A percentile compares a stretch with the other conserved stretches of the same genome.
These are phyloP conservation scores for Agastache rugosa DNA, from an alignment of 257 asterid species.

Conservation along the genomic window DNA sequence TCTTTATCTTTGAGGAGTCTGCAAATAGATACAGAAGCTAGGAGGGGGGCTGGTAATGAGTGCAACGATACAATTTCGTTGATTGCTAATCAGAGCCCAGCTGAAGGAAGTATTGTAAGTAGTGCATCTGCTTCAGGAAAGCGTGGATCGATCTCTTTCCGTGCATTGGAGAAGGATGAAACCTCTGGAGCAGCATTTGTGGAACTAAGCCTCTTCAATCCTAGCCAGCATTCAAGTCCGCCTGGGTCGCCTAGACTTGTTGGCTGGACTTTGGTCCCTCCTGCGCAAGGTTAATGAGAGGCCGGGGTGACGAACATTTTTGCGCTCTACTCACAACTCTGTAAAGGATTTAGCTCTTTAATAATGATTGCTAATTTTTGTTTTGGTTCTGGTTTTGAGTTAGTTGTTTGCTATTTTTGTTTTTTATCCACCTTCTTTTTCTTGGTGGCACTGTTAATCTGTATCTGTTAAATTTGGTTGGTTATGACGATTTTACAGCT, in stretches of 20 bases:
- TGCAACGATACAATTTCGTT: slow-evolving; percentile 62
- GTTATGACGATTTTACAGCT: slow-evolving; percentile 46
- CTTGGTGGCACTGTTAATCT: slow-evolving; percentile 58
- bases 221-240: slow-evolving; percentile 61
- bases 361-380: slow-evolving; percentile 60
- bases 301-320: slow-evolving; percentile 50
- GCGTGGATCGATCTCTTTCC: slow-evolving; percentile 71
- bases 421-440: slow-evolving; percentile 55
- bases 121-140: slow-evolving; percentile 55
- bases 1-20: slow-evolving; percentile 72
- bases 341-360: slow-evolving; percentile 66
- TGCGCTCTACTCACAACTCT: slow-evolving; percentile 61
- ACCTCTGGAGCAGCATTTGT: slow-evolving; percentile 68
- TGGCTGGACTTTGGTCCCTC: slow-evolving; percentile 78
- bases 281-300: slow-evolving; percentile 42
- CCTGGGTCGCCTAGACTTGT: slow-evolving; percentile 72
- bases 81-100: slow-evolving; percentile 66
- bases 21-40: slow-evolving; percentile 70
- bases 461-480: slow-evolving; percentile 43
- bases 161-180: slow-evolving; percentile 58
- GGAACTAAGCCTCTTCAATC: slow-evolving; percentile 84
- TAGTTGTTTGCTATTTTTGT: slow-evolving; percentile 55
- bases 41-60: slow-evolving; percentile 54
- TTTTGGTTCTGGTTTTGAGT: slow-evolving; percentile 38
- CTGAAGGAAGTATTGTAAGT: slow-evolving; percentile 44